These are phyloP conservation scores for Irpex sp. DNA, from an alignment of 1,284 basidiomycete genomes.

Conservation along the genomic window DNA sequence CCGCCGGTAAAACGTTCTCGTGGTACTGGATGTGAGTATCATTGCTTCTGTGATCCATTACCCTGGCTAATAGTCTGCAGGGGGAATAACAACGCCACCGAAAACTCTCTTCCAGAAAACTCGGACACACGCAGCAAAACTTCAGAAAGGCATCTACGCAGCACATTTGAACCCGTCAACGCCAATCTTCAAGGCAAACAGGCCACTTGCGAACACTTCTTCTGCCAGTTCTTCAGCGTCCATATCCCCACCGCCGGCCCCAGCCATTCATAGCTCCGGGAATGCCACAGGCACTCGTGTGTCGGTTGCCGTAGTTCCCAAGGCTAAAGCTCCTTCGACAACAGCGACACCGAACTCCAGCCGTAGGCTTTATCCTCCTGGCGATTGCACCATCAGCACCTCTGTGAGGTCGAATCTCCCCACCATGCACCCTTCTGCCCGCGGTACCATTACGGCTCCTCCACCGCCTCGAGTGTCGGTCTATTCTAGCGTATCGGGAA, in stretches of 20 bases:
- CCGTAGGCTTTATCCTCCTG: neutral
- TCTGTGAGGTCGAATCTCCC: neutral
- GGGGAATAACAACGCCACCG: slow-evolving; percentile 51
- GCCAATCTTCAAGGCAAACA: slow-evolving; percentile 36
- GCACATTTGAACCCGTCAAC: slow-evolving; percentile 48
- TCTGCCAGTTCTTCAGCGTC: slow-evolving; percentile 19
- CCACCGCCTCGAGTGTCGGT: slow-evolving; percentile 8
- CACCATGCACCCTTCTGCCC: neutral
- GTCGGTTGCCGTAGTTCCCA: slow-evolving; percentile 25
- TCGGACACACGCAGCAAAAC: slow-evolving; percentile 59
- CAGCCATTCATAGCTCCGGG: slow-evolving; percentile 10
- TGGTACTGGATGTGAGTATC: slow-evolving; percentile 41
- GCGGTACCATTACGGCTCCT: neutral
- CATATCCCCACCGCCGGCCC: slow-evolving; percentile 26
- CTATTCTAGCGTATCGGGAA: neutral
- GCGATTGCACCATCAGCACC: neutral
- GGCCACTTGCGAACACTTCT: neutral
- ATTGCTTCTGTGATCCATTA: slow-evolving; percentile 5
- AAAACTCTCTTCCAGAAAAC: slow-evolving; percentile 77
- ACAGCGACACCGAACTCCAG: neutral
- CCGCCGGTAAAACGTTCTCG: slow-evolving; percentile 59
- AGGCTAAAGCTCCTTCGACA: slow-evolving; percentile 1
- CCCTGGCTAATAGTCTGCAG: slow-evolving; percentile 29
- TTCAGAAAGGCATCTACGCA: slow-evolving; percentile 59
- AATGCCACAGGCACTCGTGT: slow-evolving; percentile 25